Evolutionary conservation across 179 eudicot species (phyloP).

Genomic region (Sideroxylon spinosum): DNA sequence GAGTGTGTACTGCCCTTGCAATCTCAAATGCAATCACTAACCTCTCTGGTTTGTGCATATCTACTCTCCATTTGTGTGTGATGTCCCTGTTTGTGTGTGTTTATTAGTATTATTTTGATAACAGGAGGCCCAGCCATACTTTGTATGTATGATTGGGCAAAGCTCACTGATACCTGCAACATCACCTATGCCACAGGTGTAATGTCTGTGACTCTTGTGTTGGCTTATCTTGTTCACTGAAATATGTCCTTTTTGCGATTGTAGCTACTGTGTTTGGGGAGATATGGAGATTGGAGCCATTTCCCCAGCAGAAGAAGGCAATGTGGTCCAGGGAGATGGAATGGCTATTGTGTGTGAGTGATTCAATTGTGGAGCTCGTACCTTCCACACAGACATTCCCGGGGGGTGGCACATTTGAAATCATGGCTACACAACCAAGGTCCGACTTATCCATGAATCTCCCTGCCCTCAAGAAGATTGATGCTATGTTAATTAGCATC

Average conservation of each 20-base stretch:
- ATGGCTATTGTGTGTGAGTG: conserved; percentile 80
- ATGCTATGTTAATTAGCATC: conserved; percentile 72
- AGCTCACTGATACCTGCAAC: no score
- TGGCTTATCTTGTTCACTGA: neutral
- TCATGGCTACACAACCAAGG: conserved; percentile 79
- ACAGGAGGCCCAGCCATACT: no score
- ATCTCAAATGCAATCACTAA: conserved; percentile 93
- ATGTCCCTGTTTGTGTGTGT: neutral
- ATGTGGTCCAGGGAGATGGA: conserved; percentile 97
- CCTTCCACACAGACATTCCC: conserved; percentile 78
- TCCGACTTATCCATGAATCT: conserved; percentile 76
- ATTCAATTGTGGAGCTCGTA: conserved; percentile 87
- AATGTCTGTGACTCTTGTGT: conserved; percentile 2
- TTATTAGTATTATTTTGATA: no score
- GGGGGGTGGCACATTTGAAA: conserved; percentile 73
- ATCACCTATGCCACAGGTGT: no score
- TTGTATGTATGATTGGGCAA: no score
- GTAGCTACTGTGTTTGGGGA: conserved; percentile 92
- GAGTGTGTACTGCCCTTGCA: conserved; percentile 90
- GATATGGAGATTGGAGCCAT: conserved; percentile 85
- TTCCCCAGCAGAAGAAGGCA: conserved; percentile 57
- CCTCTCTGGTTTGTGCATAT: conserved; percentile 64
- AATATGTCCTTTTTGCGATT: conserved; percentile 9
- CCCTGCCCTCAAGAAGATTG: conserved; percentile 90
- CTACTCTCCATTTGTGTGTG: neutral